A percentile compares a stretch with the other conserved stretches of the same genome.
phyloP scores from a whole-genome alignment of 2,329 filamentous ascomycete genomes.

The Capronia coronata region DNA sequence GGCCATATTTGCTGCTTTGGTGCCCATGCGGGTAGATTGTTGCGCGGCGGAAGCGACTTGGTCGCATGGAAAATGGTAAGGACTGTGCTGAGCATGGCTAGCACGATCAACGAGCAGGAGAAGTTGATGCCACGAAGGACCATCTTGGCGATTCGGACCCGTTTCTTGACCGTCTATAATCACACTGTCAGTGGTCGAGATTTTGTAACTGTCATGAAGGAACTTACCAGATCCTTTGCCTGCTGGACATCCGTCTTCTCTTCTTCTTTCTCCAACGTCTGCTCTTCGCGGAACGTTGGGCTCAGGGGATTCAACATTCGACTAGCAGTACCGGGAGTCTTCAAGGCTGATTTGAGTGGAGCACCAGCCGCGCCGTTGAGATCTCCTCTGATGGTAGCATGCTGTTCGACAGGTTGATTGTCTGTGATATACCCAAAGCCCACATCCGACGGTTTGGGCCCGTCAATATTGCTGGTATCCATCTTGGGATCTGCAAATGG shows the following conservation, averaged over 20 bases:
- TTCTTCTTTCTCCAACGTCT: conserved; percentile 79
- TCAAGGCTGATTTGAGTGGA: conserved; percentile 85
- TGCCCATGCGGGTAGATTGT: conserved; percentile 80
- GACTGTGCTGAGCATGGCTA: conserved; percentile 81
- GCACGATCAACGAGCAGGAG: conserved; percentile 89
- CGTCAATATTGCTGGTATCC: conserved; percentile 50
- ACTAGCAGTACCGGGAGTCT: conserved; percentile 73
- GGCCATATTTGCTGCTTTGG: conserved; percentile 75
- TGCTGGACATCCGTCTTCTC: conserved; percentile 76
- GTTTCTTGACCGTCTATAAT: conserved; percentile 79
- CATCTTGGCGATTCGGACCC: conserved; percentile 88
- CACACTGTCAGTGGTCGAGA: not conserved
- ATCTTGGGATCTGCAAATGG: conserved; percentile 48
- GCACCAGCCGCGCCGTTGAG: conserved; percentile 22
- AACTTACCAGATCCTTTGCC: conserved; percentile 74
- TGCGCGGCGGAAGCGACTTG: conserved; percentile 64
- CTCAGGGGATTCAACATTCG: conserved; percentile 74
- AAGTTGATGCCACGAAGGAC: conserved; percentile 94
- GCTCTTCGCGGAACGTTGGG: conserved; percentile 85
- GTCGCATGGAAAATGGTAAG: conserved; percentile 92
- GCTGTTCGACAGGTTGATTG: conserved; percentile 43
- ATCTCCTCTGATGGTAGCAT: conserved; percentile 45
- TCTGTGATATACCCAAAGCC: conserved; percentile 83
- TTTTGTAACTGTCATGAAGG: not conserved
- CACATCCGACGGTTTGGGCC: conserved; percentile 64